phyloP scores from a whole-genome alignment of 2,329 filamentous ascomycete genomes.

The Diatrype stigma region DNA sequence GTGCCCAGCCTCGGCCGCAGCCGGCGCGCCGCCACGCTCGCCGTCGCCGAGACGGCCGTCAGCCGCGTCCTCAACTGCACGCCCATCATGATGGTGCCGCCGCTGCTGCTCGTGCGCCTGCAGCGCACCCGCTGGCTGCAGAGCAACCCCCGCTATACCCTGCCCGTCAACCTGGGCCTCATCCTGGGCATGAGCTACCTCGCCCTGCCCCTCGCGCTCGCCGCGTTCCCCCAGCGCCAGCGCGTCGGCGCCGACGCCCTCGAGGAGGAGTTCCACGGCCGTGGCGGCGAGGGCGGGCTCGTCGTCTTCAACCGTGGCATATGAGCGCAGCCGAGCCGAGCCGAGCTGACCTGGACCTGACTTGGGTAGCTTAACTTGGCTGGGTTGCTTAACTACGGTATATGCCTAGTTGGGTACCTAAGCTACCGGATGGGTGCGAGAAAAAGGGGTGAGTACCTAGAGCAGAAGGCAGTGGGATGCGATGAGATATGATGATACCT shows the following conservation, averaged over 20 bases:
- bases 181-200: conserved; percentile 85
- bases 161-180: conserved; percentile 80
- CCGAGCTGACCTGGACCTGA: too few species aligned
- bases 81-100: conserved; percentile 95
- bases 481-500: too few species aligned
- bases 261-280: conserved; percentile 81
- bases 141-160: conserved; percentile 68
- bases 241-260: conserved; percentile 69
- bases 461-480: too few species aligned
- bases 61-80: conserved; percentile 90
- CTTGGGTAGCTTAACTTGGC: too few species aligned
- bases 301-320: conserved; percentile 98
- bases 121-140: conserved; percentile 82
- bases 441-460: too few species aligned
- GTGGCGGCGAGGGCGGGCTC: conserved; percentile 72
- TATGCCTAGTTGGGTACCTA: too few species aligned
- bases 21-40: conserved; percentile 80
- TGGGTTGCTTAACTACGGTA: too few species aligned
- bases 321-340: conserved; percentile 35
- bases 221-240: conserved; percentile 89
- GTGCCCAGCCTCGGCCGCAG: conserved; percentile 77
- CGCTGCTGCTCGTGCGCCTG: conserved; percentile 76
- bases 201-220: conserved; percentile 83
- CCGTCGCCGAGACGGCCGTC: conserved; percentile 88
- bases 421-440: too few species aligned